These are phyloP conservation scores for Limnanthes douglasii DNA, from an alignment of 345 rosid genomes.

Conservation along the genomic window DNA sequence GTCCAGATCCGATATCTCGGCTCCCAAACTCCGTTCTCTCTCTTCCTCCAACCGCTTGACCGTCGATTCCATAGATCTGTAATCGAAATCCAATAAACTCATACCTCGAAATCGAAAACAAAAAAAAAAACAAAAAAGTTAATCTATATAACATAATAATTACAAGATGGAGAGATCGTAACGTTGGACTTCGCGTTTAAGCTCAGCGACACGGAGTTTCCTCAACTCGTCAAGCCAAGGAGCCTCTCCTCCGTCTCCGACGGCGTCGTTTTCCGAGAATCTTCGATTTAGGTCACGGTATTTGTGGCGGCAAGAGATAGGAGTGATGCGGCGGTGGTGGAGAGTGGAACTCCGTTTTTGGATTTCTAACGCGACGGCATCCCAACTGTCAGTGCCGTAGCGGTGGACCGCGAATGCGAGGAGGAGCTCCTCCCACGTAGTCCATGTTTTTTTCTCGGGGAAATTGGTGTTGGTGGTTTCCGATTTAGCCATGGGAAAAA, in stretches of 20 bases:
- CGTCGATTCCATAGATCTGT: constrained; percentile 39
- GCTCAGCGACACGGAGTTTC: constrained; percentile 50
- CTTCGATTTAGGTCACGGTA: constrained; percentile 38
- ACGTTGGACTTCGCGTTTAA: constrained; percentile 44
- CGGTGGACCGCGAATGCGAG: constrained; percentile 64
- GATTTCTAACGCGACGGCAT: constrained; percentile 35
- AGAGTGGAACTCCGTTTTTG: constrained; percentile 19
- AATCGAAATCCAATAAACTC: neutral
- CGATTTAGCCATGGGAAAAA: constrained; percentile 16
- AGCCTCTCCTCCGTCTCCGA: constrained; percentile 7
- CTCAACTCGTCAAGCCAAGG: constrained; percentile 43
- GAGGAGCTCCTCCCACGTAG: constrained; percentile 68
- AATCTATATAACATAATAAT: neutral
- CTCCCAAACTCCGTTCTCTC: constrained; percentile 19
- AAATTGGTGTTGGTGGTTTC: constrained; percentile 5
- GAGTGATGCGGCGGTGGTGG: constrained; percentile 19
- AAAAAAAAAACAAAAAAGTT: neutral
- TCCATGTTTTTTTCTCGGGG: constrained; percentile 27
- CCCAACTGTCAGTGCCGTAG: constrained; percentile 38
- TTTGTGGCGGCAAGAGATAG: constrained; percentile 26
- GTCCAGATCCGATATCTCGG: constrained; percentile 32
- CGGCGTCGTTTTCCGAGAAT: constrained; percentile 12
- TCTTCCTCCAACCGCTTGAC: constrained; percentile 62
- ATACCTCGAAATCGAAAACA: constrained; percentile 1
- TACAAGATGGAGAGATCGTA: constrained; percentile 46